A percentile compares a stretch with the other conserved stretches of the same genome.
Conservation (phyloP, 257 asterid genomes). For the Buddleja alternifolia region DNA sequence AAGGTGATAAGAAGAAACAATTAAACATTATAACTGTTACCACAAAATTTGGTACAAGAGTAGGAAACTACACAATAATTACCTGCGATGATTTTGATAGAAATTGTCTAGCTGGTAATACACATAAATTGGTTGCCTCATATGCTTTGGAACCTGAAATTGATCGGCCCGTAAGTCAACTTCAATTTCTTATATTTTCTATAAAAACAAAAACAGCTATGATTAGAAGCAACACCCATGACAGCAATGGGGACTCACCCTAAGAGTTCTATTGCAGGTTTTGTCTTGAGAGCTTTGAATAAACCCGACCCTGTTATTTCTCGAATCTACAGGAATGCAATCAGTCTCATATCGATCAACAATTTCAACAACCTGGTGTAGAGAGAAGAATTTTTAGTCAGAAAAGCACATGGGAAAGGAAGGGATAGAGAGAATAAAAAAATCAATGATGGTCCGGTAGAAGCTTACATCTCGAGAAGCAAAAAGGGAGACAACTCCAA, state of each 20-base stretch:
- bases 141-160: constrained; percentile 50
- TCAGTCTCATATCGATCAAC: constrained; percentile 56
- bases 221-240: neutral
- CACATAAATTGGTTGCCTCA: constrained; percentile 62
- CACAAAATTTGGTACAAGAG: constrained; percentile 8
- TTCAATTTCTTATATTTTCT: constrained; percentile 1
- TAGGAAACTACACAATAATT: constrained; percentile 16
- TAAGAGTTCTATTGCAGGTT: constrained; percentile 53
- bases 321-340: constrained; percentile 43
- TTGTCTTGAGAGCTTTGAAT: constrained; percentile 49
- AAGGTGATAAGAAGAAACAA: constrained; percentile 7
- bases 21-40: neutral
- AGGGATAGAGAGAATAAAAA: neutral
- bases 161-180: constrained; percentile 24
- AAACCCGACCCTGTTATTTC: constrained; percentile 49
- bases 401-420: constrained; percentile 22
- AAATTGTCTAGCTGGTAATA: constrained; percentile 71
- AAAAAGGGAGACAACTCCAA: constrained; percentile 80
- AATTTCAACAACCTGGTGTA: constrained; percentile 62
- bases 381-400: constrained; percentile 21
- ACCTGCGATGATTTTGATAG: constrained; percentile 87
- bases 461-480: constrained; percentile 68
- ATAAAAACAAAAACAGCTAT: neutral
- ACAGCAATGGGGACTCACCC: constrained; percentile 37
- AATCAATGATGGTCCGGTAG: constrained; percentile 4